These are phyloP conservation scores for Botrytis porri DNA, from an alignment of 2,329 filamentous ascomycete species.

Conservation along the genomic window DNA sequence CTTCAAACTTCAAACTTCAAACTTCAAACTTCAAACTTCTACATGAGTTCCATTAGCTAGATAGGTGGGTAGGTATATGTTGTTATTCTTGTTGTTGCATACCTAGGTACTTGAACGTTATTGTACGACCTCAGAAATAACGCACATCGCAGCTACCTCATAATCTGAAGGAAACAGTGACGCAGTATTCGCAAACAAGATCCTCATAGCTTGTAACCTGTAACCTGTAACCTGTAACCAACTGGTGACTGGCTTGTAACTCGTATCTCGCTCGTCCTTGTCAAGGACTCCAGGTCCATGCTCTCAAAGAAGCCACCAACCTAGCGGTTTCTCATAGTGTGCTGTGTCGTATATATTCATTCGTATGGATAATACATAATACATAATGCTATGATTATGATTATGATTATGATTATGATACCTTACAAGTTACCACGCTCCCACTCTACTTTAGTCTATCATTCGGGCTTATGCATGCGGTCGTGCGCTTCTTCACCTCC, in stretches of 20 bases:
- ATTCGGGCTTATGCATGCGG: slow-evolving; percentile 34
- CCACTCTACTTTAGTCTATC: slow-evolving; percentile 4
- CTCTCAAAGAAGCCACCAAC: slow-evolving; percentile 1
- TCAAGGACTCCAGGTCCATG: neutral
- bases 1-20: neutral
- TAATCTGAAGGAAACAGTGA: neutral
- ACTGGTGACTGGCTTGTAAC: neutral
- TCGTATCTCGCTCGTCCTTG: neutral
- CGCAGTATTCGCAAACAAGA: neutral
- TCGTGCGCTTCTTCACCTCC: neutral
- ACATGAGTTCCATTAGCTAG: neutral
- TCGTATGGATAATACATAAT: slow-evolving; percentile 11
- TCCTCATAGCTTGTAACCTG: neutral
- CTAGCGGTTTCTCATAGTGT: slow-evolving; percentile 4
- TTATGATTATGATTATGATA: slow-evolving; percentile 17
- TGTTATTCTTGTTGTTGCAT: neutral
- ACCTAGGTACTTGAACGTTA: neutral
- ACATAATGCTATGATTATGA: neutral
- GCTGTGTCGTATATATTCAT: slow-evolving; percentile 13
- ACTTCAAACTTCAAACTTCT: neutral
- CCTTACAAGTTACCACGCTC: slow-evolving; percentile 2
- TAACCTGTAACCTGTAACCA: neutral
- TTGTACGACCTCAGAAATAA: neutral
- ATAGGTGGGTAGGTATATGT: neutral
- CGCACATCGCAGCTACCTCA: neutral